Conservation (phyloP, 2,329 filamentous ascomycete species). For the Hymenoscyphus fructigenus region DNA sequence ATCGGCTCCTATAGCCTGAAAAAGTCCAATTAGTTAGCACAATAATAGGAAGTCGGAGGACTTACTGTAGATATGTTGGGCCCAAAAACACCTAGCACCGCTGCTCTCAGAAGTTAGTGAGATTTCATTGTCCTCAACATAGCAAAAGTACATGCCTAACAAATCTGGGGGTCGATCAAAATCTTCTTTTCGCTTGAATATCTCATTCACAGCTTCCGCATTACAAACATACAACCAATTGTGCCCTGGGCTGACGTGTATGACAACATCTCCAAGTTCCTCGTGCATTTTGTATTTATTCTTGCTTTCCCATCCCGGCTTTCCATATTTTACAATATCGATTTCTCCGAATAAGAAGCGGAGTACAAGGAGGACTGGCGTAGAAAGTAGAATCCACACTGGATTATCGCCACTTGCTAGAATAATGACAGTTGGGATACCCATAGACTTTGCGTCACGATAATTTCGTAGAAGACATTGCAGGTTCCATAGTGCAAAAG, state of each 20-base stretch:
- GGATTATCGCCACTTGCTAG: conserved; percentile 5
- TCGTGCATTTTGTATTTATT: conserved; percentile 1
- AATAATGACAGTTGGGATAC: conserved; percentile 3
- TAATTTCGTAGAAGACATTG: conserved; percentile 7
- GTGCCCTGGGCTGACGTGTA: conserved; percentile 2
- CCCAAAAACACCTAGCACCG: conserved; percentile 8
- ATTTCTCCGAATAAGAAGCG: conserved; percentile 7
- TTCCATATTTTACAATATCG: conserved; percentile 3
- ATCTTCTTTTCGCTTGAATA: conserved; percentile 6
- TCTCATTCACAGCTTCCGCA: conserved; percentile 4
- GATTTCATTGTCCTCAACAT: neutral
- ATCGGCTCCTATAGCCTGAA: conserved; percentile 27
- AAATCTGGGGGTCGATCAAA: conserved; percentile 8
- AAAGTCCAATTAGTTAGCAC: neutral
- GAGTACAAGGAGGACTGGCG: neutral
- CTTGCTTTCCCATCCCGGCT: conserved; percentile 3
- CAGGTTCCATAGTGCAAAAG: conserved; percentile 4
- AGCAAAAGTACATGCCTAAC: neutral
- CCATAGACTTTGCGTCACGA: neutral
- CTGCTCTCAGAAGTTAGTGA: neutral
- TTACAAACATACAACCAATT: conserved; percentile 9
- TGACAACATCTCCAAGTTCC: neutral
- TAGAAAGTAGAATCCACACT: conserved; percentile 3
- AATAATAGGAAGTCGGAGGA: neutral
- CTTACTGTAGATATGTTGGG: conserved; percentile 11